phyloP scores from a whole-genome alignment of 2,329 filamentous ascomycete species.

The Hymenoscyphus fraxineus region DNA sequence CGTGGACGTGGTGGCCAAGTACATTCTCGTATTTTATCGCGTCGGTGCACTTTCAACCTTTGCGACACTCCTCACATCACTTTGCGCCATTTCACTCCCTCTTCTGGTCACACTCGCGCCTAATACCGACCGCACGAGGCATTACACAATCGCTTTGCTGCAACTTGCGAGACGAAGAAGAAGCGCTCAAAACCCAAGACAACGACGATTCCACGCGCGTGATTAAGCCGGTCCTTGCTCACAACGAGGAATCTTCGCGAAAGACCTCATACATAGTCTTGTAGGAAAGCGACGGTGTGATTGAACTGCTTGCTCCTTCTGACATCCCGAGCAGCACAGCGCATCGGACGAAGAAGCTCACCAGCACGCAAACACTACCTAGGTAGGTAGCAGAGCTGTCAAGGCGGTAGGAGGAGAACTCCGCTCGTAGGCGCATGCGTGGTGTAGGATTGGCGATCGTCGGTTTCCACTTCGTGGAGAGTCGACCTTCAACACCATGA shows the following conservation, averaged over 20 bases:
- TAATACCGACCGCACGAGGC: conserved; percentile 1
- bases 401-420: conserved; percentile 35
- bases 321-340: background rate
- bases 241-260: conserved; percentile 13
- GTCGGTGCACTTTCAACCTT: conserved; percentile 14
- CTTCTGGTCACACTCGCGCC: conserved; percentile 20
- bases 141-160: conserved; percentile 14
- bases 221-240: conserved; percentile 28
- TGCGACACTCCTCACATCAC: conserved; percentile 24
- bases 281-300: background rate
- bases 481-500: conserved; percentile 51
- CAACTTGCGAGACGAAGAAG: background rate
- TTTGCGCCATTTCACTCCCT: conserved; percentile 22
- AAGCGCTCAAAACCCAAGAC: background rate
- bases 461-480: conserved; percentile 60
- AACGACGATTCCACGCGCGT: conserved; percentile 1
- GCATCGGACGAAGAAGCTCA: background rate
- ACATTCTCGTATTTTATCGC: conserved; percentile 6
- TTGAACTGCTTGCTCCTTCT: background rate
- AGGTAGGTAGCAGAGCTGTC: conserved; percentile 41
- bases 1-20: conserved; percentile 16
- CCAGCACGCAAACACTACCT: background rate
- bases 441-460: conserved; percentile 36
- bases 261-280: background rate
- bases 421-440: conserved; percentile 28